A percentile compares a stretch with the other conserved stretches of the same genome.
These are phyloP conservation scores for Harringtonia lauricola DNA, from an alignment of 2,329 filamentous ascomycete genomes.

Conservation along the genomic window DNA sequence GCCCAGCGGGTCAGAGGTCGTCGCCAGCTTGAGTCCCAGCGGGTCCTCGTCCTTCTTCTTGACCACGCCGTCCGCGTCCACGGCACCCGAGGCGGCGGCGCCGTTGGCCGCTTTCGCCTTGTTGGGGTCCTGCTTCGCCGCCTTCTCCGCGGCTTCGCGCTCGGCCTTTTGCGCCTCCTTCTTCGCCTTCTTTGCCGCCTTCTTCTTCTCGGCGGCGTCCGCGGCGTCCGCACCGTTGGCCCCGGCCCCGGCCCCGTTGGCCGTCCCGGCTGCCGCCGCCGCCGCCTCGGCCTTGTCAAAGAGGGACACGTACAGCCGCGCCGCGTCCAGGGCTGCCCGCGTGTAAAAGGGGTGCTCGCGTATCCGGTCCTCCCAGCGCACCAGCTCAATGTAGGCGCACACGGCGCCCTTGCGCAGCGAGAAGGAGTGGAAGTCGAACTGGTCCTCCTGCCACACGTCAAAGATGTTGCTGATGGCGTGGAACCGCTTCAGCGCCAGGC, in stretches of 20 bases:
- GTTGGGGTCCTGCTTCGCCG: slow-evolving; percentile 73
- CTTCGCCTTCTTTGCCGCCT: slow-evolving; percentile 81
- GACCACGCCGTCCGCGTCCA: slow-evolving; percentile 42
- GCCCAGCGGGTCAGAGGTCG: slow-evolving; percentile 71
- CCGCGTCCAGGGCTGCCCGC: slow-evolving; percentile 68
- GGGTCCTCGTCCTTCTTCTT: slow-evolving; percentile 93
- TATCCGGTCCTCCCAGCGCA: slow-evolving; percentile 87
- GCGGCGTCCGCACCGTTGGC: slow-evolving; percentile 38
- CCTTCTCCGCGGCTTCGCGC: slow-evolving; percentile 68
- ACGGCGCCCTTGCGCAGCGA: slow-evolving; percentile 95
- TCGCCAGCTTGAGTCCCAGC: slow-evolving; percentile 65
- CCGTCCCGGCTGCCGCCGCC: slow-evolving; percentile 40
- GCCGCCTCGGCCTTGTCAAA: slow-evolving; percentile 53
- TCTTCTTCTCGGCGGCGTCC: slow-evolving; percentile 66
- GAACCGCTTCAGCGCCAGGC: slow-evolving; percentile 84
- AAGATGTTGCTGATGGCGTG: slow-evolving; percentile 85
- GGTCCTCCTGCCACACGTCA: slow-evolving; percentile 94
- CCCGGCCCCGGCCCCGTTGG: slow-evolving; percentile 40
- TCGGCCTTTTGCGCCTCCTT: slow-evolving; percentile 56
- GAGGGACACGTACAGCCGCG: slow-evolving; percentile 69
- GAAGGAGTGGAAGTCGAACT: slow-evolving; percentile 98
- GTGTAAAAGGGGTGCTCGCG: slow-evolving; percentile 91
- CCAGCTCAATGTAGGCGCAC: slow-evolving; percentile 88
- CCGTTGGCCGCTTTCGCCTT: slow-evolving; percentile 57
- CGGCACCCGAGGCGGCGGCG: no score